phyloP scores from a whole-genome alignment of 768 basidiomycete genomes.

The Kwoniella pini region DNA sequence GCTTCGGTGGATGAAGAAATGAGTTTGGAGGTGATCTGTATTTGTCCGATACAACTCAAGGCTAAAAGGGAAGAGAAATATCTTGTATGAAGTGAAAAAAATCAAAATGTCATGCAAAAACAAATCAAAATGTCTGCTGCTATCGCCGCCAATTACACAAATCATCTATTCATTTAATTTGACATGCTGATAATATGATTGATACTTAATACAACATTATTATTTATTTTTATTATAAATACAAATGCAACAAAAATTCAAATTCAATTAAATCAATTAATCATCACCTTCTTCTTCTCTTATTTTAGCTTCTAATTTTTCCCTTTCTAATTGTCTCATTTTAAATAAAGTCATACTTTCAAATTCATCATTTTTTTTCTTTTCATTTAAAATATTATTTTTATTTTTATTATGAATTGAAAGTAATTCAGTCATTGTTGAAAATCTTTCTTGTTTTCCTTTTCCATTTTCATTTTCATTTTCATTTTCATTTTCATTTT shows the following conservation, averaged over 20 bases:
- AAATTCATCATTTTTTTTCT: conserved; percentile 30
- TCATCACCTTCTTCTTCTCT: conserved; percentile 44
- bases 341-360: conserved; percentile 52
- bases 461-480: too few relatives aligned
- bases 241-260: too few relatives aligned
- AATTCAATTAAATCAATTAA: neutral
- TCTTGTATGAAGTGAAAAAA: too few relatives aligned
- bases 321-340: conserved; percentile 50
- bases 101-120: conserved; percentile 23
- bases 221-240: too few relatives aligned
- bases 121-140: conserved; percentile 23
- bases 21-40: too few relatives aligned
- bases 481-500: too few relatives aligned
- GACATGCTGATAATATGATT: too few relatives aligned
- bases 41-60: too few relatives aligned
- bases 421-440: conserved; percentile 38
- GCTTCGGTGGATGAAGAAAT: neutral
- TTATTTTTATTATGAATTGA: conserved; percentile 19
- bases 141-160: neutral
- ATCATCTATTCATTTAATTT: neutral
- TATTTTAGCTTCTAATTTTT: conserved; percentile 47
- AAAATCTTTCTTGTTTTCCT: too few relatives aligned
- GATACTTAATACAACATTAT: too few relatives aligned
- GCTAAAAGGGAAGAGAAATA: too few relatives aligned
- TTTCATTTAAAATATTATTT: conserved; percentile 7